A percentile compares a stretch with the other conserved stretches of the same genome.
Evolutionary conservation across 805 yeast genomes (phyloP).

Genomic region (Hanseniaspora lachancei): DNA sequence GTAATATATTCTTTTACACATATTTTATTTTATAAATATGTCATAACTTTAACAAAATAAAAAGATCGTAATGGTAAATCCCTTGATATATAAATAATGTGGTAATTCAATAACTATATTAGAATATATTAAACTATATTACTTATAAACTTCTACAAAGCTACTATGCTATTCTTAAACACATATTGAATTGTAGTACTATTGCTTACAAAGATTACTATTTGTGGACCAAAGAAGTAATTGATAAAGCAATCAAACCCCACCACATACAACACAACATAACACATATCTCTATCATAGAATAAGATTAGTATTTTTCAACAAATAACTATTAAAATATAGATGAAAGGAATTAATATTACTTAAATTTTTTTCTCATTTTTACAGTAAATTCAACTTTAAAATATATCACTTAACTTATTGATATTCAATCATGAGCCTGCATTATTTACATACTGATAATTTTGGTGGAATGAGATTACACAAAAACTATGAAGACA

Average conservation of each 20-base stretch:
- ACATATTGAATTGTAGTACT: too few relatives aligned
- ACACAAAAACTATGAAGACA: neutral
- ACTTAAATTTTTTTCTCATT: neutral
- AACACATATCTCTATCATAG: too few relatives aligned
- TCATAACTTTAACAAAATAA: neutral
- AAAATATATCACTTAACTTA: neutral
- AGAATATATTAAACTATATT: too few relatives aligned
- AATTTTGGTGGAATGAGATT: neutral
- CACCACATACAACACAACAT: neutral
- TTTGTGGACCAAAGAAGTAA: too few relatives aligned
- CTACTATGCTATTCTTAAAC: too few relatives aligned
- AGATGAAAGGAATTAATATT: neutral
- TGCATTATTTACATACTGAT: constrained; percentile 7
- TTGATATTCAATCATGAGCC: constrained; percentile 5
- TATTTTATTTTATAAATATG: neutral
- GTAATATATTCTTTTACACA: too few relatives aligned
- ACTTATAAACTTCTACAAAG: too few relatives aligned
- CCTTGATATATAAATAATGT: too few relatives aligned
- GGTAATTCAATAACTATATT: too few relatives aligned
- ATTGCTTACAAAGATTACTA: too few relatives aligned
- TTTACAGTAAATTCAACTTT: neutral
- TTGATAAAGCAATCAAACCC: too few relatives aligned
- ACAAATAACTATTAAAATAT: neutral
- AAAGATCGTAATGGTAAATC: too few relatives aligned
- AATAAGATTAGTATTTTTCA: neutral